Percentiles rank a stretch among this genome's conserved stretches.
Conservation (phyloP, 495 filamentous ascomycete species). For the Penicillium canescens region DNA sequence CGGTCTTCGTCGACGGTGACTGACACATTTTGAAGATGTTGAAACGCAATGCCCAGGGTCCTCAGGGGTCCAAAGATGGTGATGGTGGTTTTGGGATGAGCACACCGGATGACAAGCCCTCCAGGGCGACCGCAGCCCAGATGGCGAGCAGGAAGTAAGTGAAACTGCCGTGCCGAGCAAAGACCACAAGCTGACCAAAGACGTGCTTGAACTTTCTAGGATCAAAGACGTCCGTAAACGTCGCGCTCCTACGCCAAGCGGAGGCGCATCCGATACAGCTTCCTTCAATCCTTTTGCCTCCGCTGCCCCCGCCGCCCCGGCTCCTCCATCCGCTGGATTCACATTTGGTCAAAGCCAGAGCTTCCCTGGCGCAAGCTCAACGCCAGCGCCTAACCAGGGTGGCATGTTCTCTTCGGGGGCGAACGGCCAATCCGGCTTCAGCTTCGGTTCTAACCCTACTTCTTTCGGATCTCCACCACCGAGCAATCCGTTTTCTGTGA, state of each 20-base stretch:
- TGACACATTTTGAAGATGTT: slow-evolving; percentile 30
- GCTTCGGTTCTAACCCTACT: slow-evolving; percentile 33
- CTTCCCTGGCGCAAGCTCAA: slow-evolving; percentile 40
- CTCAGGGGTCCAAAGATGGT: slow-evolving; percentile 35
- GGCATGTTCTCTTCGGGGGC: slow-evolving; percentile 43
- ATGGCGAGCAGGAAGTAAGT: slow-evolving; percentile 56
- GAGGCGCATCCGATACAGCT: slow-evolving; percentile 16
- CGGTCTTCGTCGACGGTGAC: background rate
- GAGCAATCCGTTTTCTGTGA: slow-evolving; percentile 44
- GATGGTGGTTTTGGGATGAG: slow-evolving; percentile 37
- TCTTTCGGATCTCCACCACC: slow-evolving; percentile 18
- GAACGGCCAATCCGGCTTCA: slow-evolving; percentile 33
- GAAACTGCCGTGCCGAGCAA: background rate
- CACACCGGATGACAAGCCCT: slow-evolving; percentile 48
- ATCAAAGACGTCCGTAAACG: slow-evolving; percentile 39
- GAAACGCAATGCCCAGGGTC: slow-evolving; percentile 39
- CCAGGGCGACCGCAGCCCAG: slow-evolving; percentile 53
- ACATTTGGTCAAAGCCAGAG: slow-evolving; percentile 49
- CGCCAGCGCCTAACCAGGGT: slow-evolving; percentile 27
- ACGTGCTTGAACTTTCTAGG: slow-evolving; percentile 13
- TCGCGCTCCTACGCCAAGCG: slow-evolving; percentile 25
- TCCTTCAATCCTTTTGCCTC: slow-evolving; percentile 27
- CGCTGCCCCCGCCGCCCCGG: slow-evolving; percentile 29
- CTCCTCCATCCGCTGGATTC: slow-evolving; percentile 39
- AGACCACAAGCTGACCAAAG: slow-evolving; percentile 7